phyloP scores from a whole-genome alignment of 129 eudicot species.

The Arctium lappa region DNA sequence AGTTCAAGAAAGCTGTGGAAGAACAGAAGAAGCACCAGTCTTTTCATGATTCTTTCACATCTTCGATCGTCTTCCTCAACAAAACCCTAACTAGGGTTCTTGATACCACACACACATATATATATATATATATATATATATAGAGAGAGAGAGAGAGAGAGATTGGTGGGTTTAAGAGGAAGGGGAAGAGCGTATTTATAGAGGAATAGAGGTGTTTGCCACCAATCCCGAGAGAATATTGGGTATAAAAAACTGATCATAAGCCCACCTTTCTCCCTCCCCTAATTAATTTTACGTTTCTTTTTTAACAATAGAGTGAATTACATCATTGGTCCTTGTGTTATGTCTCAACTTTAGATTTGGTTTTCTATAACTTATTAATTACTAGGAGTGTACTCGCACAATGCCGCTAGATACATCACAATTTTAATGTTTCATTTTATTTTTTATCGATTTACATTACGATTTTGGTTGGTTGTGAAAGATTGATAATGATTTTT shows the following conservation, averaged over 20 bases:
- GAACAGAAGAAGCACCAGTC: slow-evolving; percentile 64
- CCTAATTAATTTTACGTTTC: background rate
- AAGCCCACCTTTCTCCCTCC: slow-evolving; percentile 20
- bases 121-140: background rate
- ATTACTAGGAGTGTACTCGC: too few relatives aligned
- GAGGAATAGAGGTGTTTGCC: slow-evolving; percentile 45
- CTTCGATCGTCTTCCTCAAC: background rate
- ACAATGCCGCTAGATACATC: too few relatives aligned
- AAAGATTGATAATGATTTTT: too few relatives aligned
- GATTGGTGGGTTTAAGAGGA: slow-evolving; percentile 29
- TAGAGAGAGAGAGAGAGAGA: slow-evolving; percentile 12
- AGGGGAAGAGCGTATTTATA: slow-evolving; percentile 44
- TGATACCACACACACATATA: background rate
- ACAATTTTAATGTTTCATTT: too few relatives aligned
- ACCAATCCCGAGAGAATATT: slow-evolving; percentile 97
- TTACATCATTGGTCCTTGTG: background rate
- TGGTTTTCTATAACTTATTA: too few relatives aligned
- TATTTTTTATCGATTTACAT: too few relatives aligned
- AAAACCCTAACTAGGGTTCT: slow-evolving; percentile 59
- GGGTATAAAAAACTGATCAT: slow-evolving; percentile 28
- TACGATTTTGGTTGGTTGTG: too few relatives aligned
- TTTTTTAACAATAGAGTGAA: background rate
- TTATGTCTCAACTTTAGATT: background rate
- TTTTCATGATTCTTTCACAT: background rate
- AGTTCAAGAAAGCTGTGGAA: slow-evolving; percentile 99